phyloP scores from a whole-genome alignment of 164 flowering plant genomes.

The Chloranthus sessilifolius region DNA sequence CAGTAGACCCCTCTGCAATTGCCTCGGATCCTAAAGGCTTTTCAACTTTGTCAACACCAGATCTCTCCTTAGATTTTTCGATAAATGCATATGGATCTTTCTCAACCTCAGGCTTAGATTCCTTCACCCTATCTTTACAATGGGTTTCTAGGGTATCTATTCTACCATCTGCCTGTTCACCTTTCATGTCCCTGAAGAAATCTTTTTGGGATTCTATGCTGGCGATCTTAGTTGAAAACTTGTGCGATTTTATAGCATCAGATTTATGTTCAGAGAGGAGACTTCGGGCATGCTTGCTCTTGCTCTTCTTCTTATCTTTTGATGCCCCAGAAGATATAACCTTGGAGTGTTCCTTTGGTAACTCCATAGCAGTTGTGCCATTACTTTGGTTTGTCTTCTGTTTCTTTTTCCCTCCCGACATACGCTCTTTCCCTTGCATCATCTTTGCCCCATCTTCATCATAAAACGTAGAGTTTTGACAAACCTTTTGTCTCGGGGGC shows the following conservation, averaged over 20 bases:
- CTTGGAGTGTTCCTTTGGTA: constrained; percentile 22
- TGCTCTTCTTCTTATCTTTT: constrained; percentile 22
- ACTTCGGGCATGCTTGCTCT: constrained; percentile 11
- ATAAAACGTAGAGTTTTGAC: constrained; percentile 12
- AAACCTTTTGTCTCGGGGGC: constrained; percentile 16
- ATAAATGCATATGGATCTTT: constrained; percentile 18
- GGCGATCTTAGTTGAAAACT: constrained; percentile 12
- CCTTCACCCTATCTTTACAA: constrained; percentile 19
- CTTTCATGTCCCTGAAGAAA: constrained; percentile 8
- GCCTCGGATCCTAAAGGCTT: constrained; percentile 11
- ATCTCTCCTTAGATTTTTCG: constrained; percentile 30
- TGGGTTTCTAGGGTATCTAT: constrained; percentile 6
- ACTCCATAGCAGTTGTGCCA: constrained; percentile 15
- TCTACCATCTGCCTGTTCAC: constrained; percentile 16
- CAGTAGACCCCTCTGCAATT: constrained; percentile 3
- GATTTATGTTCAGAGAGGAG: constrained; percentile 20
- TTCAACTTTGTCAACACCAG: constrained; percentile 26
- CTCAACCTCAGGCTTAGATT: constrained; percentile 27
- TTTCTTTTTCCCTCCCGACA: constrained; percentile 33
- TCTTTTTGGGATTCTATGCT: constrained; percentile 12
- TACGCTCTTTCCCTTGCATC: constrained; percentile 15
- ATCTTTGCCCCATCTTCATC: constrained; percentile 12
- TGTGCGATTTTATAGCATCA: constrained; percentile 10
- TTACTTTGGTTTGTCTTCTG: constrained; percentile 23
- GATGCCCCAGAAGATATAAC: constrained; percentile 13